Percentiles rank a stretch among this genome's conserved stretches.
Evolutionary conservation across 2,329 filamentous ascomycete species (phyloP).

Genomic region (Alternaria sp.): DNA sequence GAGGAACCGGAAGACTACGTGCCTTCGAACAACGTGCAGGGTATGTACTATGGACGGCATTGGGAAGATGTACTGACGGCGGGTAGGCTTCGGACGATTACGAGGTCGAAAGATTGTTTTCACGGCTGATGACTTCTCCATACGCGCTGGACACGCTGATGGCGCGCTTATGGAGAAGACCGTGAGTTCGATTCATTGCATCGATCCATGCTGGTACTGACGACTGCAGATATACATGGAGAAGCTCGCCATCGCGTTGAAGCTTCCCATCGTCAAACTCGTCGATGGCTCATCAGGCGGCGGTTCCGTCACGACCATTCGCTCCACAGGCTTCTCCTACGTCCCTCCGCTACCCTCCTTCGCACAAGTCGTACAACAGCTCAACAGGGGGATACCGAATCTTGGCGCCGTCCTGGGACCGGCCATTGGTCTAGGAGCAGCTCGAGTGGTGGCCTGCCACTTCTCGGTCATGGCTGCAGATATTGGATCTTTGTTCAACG

Average conservation of each 20-base stretch:
- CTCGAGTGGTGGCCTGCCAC: slow-evolving; percentile 66
- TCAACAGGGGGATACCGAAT: slow-evolving; percentile 70
- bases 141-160: slow-evolving; percentile 69
- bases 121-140: slow-evolving; percentile 69
- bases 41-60: slow-evolving; percentile 8
- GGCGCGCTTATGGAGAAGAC: slow-evolving; percentile 66
- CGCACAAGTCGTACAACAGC: slow-evolving; percentile 60
- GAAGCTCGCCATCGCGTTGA: slow-evolving; percentile 64
- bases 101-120: slow-evolving; percentile 63
- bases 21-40: slow-evolving; percentile 69
- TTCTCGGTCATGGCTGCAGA: slow-evolving; percentile 71
- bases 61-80: background rate
- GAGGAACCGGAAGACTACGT: slow-evolving; percentile 61
- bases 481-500: slow-evolving; percentile 68
- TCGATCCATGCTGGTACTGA: slow-evolving; percentile 3
- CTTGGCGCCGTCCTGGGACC: slow-evolving; percentile 68
- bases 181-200: slow-evolving; percentile 12
- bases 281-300: slow-evolving; percentile 70
- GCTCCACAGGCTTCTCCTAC: slow-evolving; percentile 63
- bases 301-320: slow-evolving; percentile 67
- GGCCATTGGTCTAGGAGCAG: slow-evolving; percentile 68
- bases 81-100: slow-evolving; percentile 57
- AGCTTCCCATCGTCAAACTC: slow-evolving; percentile 67
- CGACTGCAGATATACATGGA: slow-evolving; percentile 61
- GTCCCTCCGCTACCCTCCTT: slow-evolving; percentile 64